A percentile compares a stretch with the other conserved stretches of the same genome.
Conservation (phyloP, 2,329 filamentous ascomycete genomes). For the Chaetomiaceae sp. region DNA sequence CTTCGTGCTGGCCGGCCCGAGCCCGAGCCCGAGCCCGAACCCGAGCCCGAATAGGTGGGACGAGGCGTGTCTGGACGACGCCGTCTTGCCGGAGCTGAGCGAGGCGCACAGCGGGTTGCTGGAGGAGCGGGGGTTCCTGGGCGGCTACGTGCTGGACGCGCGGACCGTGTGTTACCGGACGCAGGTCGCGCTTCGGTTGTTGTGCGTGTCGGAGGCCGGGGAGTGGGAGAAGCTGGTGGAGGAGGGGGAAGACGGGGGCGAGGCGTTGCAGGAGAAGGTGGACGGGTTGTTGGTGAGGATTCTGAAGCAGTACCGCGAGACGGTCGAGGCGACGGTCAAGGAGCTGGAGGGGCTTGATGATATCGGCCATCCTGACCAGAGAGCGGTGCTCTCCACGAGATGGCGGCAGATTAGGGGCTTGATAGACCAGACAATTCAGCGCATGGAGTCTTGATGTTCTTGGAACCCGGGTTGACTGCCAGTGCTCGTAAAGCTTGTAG, state of each 20-base stretch:
- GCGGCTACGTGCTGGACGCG: slow-evolving; percentile 48
- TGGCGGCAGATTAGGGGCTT: slow-evolving; percentile 43
- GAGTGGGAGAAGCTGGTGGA: slow-evolving; percentile 47
- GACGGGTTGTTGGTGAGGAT: slow-evolving; percentile 37
- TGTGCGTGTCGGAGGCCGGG: slow-evolving; percentile 31
- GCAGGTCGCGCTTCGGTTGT: slow-evolving; percentile 47
- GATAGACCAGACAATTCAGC: slow-evolving; percentile 36
- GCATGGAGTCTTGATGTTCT: slow-evolving; percentile 22
- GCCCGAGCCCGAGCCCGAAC: too few species aligned
- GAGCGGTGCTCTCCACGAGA: slow-evolving; percentile 34
- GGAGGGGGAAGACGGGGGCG: slow-evolving; percentile 42
- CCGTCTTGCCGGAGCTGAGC: slow-evolving; percentile 39
- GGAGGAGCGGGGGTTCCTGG: slow-evolving; percentile 46
- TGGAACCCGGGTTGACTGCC: too few species aligned
- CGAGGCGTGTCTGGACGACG: slow-evolving; percentile 45
- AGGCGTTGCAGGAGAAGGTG: slow-evolving; percentile 38
- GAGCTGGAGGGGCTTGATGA: slow-evolving; percentile 30
- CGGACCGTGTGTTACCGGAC: slow-evolving; percentile 52
- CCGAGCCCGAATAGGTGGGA: slow-evolving; percentile 56
- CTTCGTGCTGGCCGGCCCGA: slow-evolving; percentile 38
- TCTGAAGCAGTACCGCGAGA: slow-evolving; percentile 35
- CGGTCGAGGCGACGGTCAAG: slow-evolving; percentile 32
- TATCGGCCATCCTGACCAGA: slow-evolving; percentile 34
- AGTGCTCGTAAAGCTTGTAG: too few species aligned
- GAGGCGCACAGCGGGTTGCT: slow-evolving; percentile 36